Base-by-base conservation (phyloP, 2,329 filamentous ascomycete species). In the Fusarium sp. region DNA sequence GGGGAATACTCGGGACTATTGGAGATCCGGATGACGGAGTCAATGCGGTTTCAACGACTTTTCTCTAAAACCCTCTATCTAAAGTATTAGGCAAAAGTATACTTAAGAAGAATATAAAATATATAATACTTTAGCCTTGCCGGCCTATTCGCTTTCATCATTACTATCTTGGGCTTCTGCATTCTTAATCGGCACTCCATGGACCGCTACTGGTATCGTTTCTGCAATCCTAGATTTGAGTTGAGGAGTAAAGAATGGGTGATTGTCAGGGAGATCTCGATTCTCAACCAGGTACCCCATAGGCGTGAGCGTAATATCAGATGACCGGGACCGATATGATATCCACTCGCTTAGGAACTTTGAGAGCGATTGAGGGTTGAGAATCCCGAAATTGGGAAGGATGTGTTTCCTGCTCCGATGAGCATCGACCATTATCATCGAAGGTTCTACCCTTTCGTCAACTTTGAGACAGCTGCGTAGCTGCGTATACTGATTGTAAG, bases 281-380 rank as follows among this genome's bases (percentile, higher is more conserved):
- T 50, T n/a, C 4, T 35, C 13, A 10, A 26, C 26, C 18, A 64
- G 9, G 8, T 50, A 61, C 1, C 56, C 61, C 56, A 64, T 64
- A 9, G 56, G 56, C 0, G 56, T 64, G 14, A 61, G 38, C 36
- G 12, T 61, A 18, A 61, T 61, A 10, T 64, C 61, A 26, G 57
- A 60, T 10, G 42, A 42, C 30, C 20, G 44, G 7, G 56, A 48
- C 3, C 61, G 36, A 30, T 44, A 9, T 2, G n/a, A 1, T 4
- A 61, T 22, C 61, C 61, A 64, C 22, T 64, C 56, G 4, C 14
- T 5, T 1, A 61, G 26, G 5, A 64, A 64, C 0, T 12, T 31
- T 9, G n/a, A 12, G n/a, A 60, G 56, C 4, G 6, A 30, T 10
- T 28, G 7, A 22, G 36, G 6, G 4, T 11, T 31, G 2, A 64